Percentiles rank a stretch among this genome's conserved stretches.
These are phyloP conservation scores for Kandelia obovata DNA, from an alignment of 345 rosid species.

Conservation along the genomic window DNA sequence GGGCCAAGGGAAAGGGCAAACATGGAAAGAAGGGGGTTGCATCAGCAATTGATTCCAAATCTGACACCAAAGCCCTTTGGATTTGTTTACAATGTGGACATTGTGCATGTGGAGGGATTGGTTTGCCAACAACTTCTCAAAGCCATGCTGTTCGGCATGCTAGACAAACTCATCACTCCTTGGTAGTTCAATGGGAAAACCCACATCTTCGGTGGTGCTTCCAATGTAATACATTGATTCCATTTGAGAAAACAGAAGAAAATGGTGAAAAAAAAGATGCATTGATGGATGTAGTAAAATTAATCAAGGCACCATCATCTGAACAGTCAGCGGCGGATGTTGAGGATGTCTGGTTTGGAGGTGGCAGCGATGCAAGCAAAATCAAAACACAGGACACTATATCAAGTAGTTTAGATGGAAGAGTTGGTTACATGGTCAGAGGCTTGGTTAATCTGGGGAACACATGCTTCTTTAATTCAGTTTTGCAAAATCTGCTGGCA, in stretches of 20 bases:
- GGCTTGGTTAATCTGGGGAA: slow-evolving; percentile 95
- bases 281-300: slow-evolving; percentile 47
- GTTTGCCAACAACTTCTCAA: too few species aligned
- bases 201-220: slow-evolving; percentile 87
- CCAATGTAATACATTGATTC: slow-evolving; percentile 57
- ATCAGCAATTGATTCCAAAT: too few species aligned
- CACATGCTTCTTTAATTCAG: slow-evolving; percentile 94
- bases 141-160: too few species aligned
- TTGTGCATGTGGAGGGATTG: too few species aligned
- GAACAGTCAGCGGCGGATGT: slow-evolving; percentile 18
- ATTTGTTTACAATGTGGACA: too few species aligned
- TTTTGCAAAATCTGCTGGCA: slow-evolving; percentile 85
- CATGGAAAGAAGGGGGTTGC: too few species aligned
- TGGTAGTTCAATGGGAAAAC: slow-evolving; percentile 78
- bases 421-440: slow-evolving; percentile 53
- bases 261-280: slow-evolving; percentile 47
- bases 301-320: slow-evolving; percentile 50
- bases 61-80: too few species aligned
- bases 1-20: too few species aligned
- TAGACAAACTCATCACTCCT: slow-evolving; percentile 33
- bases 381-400: slow-evolving; percentile 32
- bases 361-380: slow-evolving; percentile 22
- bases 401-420: slow-evolving; percentile 37
- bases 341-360: too few species aligned
- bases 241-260: slow-evolving; percentile 32